A percentile compares a stretch with the other conserved stretches of the same genome.
These are phyloP conservation scores for Filosporella fistucella DNA, from an alignment of 495 filamentous ascomycete genomes.

Conservation along the genomic window DNA sequence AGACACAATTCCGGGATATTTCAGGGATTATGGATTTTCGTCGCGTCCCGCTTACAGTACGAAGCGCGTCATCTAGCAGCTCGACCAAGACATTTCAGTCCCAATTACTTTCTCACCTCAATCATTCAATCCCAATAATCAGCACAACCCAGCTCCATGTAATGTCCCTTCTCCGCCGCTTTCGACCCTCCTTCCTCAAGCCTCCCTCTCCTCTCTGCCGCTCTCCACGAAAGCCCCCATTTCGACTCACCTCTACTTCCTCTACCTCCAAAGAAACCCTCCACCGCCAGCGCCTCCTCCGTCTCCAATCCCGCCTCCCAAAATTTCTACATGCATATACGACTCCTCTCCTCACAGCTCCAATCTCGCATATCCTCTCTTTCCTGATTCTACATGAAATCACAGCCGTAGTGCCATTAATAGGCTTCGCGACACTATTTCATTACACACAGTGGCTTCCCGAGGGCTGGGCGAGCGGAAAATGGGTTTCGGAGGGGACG, in stretches of 20 bases:
- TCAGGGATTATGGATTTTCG: too few species aligned
- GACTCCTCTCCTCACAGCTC: constrained; percentile 63
- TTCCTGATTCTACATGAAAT: constrained; percentile 91
- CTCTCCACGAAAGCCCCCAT: constrained; percentile 10
- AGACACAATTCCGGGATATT: too few species aligned
- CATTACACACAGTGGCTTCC: constrained; percentile 69
- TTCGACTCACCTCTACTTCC: constrained; percentile 3
- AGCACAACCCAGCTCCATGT: not conserved
- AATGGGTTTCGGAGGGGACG: constrained; percentile 38
- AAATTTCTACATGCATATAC: constrained; percentile 58
- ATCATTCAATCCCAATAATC: too few species aligned
- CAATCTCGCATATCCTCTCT: constrained; percentile 74
- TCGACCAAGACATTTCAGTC: too few species aligned
- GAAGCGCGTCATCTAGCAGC: too few species aligned
- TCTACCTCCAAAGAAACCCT: not conserved
- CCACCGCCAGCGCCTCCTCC: constrained; percentile 21
- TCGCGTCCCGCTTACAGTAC: too few species aligned
- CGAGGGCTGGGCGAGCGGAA: constrained; percentile 29
- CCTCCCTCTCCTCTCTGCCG: not conserved
- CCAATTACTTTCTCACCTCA: too few species aligned
- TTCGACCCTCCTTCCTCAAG: not conserved
- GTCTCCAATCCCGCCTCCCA: constrained; percentile 47
- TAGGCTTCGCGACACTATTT: constrained; percentile 70
- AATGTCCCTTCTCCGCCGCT: not conserved
- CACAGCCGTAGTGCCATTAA: constrained; percentile 76